These are phyloP conservation scores for Leccinum uliginosum DNA, from an alignment of 768 basidiomycete species.

Conservation along the genomic window DNA sequence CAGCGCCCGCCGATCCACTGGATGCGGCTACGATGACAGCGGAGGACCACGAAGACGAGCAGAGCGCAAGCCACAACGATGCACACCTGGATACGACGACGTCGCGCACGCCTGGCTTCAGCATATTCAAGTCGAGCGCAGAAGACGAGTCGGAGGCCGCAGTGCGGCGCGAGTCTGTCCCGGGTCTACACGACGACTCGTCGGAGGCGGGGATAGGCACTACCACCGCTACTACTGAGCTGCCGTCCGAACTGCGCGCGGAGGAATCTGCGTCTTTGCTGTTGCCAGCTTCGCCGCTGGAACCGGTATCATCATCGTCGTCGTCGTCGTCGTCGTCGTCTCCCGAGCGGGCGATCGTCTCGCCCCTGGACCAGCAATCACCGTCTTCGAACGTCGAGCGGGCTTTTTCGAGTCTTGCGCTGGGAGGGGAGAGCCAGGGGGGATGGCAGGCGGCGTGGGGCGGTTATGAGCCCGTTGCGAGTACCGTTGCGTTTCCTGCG, in stretches of 20 bases:
- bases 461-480: slow-evolving; percentile 27
- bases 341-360: slow-evolving; percentile 26
- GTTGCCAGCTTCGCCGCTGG: slow-evolving; percentile 6
- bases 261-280: slow-evolving; percentile 13
- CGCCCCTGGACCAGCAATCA: slow-evolving; percentile 28
- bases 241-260: slow-evolving; percentile 11
- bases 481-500: slow-evolving; percentile 18
- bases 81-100: slow-evolving; percentile 9
- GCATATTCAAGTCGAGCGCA: slow-evolving; percentile 29
- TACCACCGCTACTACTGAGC: not conserved
- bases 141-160: slow-evolving; percentile 23
- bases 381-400: slow-evolving; percentile 20
- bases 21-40: slow-evolving; percentile 34
- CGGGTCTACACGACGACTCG: slow-evolving; percentile 5
- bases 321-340: slow-evolving; percentile 14
- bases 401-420: slow-evolving; percentile 41
- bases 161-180: slow-evolving; percentile 9
- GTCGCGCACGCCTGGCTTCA: slow-evolving; percentile 46
- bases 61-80: slow-evolving; percentile 10
- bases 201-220: not conserved
- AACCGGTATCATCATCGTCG: slow-evolving; percentile 6
- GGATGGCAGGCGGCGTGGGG: slow-evolving; percentile 54
- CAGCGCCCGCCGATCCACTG: slow-evolving; percentile 36
- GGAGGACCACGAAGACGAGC: slow-evolving; percentile 31
- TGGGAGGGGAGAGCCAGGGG: slow-evolving; percentile 42